phyloP scores from a whole-genome alignment of 805 yeast species.

The Debaryomyces maramus region DNA sequence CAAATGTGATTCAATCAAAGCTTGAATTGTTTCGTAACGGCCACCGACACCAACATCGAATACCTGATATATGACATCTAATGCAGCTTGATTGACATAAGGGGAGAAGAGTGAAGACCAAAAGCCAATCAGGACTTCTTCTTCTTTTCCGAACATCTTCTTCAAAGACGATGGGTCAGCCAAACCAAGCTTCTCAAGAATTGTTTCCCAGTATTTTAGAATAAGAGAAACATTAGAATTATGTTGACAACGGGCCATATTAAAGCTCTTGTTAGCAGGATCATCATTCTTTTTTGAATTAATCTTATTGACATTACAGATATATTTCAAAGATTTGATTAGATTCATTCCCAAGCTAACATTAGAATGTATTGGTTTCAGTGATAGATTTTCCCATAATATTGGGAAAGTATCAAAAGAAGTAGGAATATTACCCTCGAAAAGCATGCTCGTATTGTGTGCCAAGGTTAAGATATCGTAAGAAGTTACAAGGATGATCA shows the following conservation, averaged over 20 bases:
- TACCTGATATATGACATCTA: slow-evolving; percentile 70
- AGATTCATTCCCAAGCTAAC: slow-evolving; percentile 10
- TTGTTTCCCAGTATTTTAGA: slow-evolving; percentile 17
- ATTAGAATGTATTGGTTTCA: slow-evolving; percentile 15
- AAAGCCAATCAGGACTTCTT: slow-evolving; percentile 53
- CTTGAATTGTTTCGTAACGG: slow-evolving; percentile 70
- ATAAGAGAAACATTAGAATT: slow-evolving; percentile 27
- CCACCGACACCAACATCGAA: slow-evolving; percentile 66
- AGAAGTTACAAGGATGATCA: slow-evolving; percentile 41
- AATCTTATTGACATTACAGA: slow-evolving; percentile 20
- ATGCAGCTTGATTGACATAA: slow-evolving; percentile 64
- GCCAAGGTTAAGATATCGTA: slow-evolving; percentile 46
- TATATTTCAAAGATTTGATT: slow-evolving; percentile 18
- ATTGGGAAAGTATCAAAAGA: slow-evolving; percentile 34
- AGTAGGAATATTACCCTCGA: slow-evolving; percentile 21
- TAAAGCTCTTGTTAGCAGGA: slow-evolving; percentile 15
- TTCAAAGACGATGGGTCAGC: slow-evolving; percentile 27
- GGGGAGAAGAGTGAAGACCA: slow-evolving; percentile 78
- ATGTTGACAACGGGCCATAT: slow-evolving; percentile 30
- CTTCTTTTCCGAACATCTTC: slow-evolving; percentile 21
- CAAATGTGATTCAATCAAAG: slow-evolving; percentile 46
- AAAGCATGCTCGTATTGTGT: slow-evolving; percentile 23
- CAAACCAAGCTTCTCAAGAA: slow-evolving; percentile 35
- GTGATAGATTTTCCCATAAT: slow-evolving; percentile 25
- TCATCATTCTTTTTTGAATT: slow-evolving; percentile 21